Evolutionary conservation across 192 early-diverging fungal species (phyloP), one percentile per base, ranked within the genome.

Genomic region (Martensiomyces pterosporus): DNA sequence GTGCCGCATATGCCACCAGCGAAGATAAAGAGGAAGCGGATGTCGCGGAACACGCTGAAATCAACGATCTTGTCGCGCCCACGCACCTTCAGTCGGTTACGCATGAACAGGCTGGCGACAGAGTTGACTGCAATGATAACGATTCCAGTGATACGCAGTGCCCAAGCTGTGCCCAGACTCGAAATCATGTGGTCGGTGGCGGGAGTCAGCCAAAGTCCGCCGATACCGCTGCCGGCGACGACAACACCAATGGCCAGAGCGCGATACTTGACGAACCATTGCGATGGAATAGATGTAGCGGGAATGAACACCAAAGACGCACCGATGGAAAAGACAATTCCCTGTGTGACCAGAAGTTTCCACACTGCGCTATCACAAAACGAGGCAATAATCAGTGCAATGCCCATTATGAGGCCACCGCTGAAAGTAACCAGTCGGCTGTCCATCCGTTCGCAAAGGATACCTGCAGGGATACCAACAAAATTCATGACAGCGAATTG

Each of bases 331-430:
- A 46, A 79, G 35, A 83, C 43, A 18, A 82, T 39, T 24, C 82
- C 82, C 40, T 83, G 85, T 1, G 78, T 60, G 5, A 83, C 40
- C 22, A 80, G 72, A 6, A 85, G 59, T 16, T 82, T 76, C 85
- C 85, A 87, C 0, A 83, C 36, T 0, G 60, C 60, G 14, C 48
- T 12, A 14, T 75, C 75, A 23, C 72, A 78, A 34, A 83, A 83
- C 23, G 81, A 83, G 1, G 81, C 80, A 17, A 71, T 55, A 3
- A 81, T 25, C 1, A 83, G 35, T 4, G 75, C 49, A 9, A 62
- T 24, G 17, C 62, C 65, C 75, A 81, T 77, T 24, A 83, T 61
- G 14, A 78, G 19, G 0, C 63, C 78, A 9, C 81, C 81, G 8
- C 54, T 19, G 36, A 77, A 74, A 0, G 68, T 54, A 19, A 77